Percentiles rank a stretch among this genome's conserved stretches.
These are phyloP conservation scores for Berkeleyomyces rouxiae DNA, from an alignment of 2,329 filamentous ascomycete genomes.

Conservation along the genomic window DNA sequence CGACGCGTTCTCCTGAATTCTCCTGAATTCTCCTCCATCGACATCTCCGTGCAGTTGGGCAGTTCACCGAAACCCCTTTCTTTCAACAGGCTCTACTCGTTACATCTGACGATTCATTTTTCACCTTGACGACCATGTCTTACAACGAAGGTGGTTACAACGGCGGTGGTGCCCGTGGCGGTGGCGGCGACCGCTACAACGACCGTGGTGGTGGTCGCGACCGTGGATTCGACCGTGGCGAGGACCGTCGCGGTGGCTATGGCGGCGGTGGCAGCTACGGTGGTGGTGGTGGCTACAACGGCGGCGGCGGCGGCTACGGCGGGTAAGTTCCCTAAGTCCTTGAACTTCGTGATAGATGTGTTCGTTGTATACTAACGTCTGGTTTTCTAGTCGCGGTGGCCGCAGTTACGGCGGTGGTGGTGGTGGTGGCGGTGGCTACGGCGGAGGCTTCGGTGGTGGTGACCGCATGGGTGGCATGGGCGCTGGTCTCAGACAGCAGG, in stretches of 20 bases:
- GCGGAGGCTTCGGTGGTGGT: conserved; percentile 49
- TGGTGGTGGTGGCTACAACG: conserved; percentile 16
- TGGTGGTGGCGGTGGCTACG: conserved; percentile 17
- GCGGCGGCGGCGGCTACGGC: conserved; percentile 19
- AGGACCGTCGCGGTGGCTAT: conserved; percentile 18
- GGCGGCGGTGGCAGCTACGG: conserved; percentile 17
- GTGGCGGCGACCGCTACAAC: conserved; percentile 24
- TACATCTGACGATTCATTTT: not conserved
- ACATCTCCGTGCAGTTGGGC: not conserved
- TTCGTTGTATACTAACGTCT: conserved; percentile 21
- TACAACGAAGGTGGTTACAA: conserved; percentile 27
- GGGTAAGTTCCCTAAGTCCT: conserved; percentile 21
- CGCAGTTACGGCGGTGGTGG: conserved; percentile 23
- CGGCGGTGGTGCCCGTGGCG: conserved; percentile 19
- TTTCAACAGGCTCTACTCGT: not conserved
- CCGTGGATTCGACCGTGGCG: conserved; percentile 29
- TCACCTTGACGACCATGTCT: conserved; percentile 22
- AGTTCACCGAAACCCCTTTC: too few relatives aligned
- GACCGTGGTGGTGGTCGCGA: conserved; percentile 19
- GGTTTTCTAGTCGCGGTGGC: conserved; percentile 19
- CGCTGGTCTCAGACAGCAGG: conserved; percentile 68
- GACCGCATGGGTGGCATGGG: conserved; percentile 92
- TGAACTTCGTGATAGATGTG: not conserved
- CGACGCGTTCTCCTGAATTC: conserved; percentile 5
- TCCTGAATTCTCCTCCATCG: not conserved